Evolutionary conservation across 768 basidiomycete genomes (phyloP), one percentile per base, ranked within the genome.

Genomic region (Lyophyllum atratum): DNA sequence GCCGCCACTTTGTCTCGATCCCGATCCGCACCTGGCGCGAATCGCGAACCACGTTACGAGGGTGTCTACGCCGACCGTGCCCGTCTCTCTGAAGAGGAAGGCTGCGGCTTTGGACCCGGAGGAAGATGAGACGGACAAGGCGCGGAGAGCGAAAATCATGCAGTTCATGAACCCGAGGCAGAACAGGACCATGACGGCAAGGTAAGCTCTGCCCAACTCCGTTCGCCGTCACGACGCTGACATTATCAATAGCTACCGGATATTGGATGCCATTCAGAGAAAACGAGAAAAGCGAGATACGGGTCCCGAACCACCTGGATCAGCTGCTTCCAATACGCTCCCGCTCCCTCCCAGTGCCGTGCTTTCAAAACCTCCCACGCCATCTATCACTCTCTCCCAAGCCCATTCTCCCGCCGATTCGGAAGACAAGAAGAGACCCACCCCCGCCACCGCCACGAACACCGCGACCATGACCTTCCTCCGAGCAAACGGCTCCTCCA

Each of bases 1-100:
- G 0, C 82, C 87, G 5, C 87, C 92, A 5, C 75, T 94, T 44
- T 93, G 91, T 67, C 80, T 94, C 26, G 85, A 90, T 60, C 92
- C 92, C 2, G 84, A 93, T 64, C 85, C 88, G 1, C 87, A 88
- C 66, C 78, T 93, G 33, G 80, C 86, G 21, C 84, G 91, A 40
- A 81, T 92, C 21, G 90, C 83, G 10, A 94, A 94, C 67, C 84
- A 85, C 61, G 80, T 90, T 5, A 73, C 89, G 42, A 78, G 89
- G 53, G 85, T 87, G 0, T 87, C 92, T 1, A 85, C 85, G 0
- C 89, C 90, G 0, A 80, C 85, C n/a, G 80, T 85, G 15, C 89
- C 90, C 1, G 73, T 79, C 17, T 87, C 92, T 1, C 74, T 92
- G 58, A 93, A 93, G 60, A 82, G 91, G 19, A 93, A 93, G 68